phyloP scores from a whole-genome alignment of 2,329 filamentous ascomycete genomes.

The Paraphaeosphaeria minitans region DNA sequence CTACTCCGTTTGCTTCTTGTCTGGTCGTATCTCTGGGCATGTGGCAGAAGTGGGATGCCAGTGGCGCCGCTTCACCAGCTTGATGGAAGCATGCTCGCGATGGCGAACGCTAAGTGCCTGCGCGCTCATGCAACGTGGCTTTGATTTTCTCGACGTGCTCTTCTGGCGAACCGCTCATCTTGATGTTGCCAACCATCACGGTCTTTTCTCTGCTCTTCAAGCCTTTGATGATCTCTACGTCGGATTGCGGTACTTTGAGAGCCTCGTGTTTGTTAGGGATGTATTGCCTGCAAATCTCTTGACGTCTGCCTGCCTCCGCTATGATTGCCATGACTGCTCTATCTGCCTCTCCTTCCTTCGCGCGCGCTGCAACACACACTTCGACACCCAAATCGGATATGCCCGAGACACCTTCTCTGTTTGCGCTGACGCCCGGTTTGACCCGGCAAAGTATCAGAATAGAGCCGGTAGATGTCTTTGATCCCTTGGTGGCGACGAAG shows the following conservation, averaged over 20 bases:
- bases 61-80: background rate
- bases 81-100: background rate
- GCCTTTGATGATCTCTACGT: constrained; percentile 66
- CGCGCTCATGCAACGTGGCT: constrained; percentile 28
- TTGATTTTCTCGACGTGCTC: constrained; percentile 33
- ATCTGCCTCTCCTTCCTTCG: constrained; percentile 72
- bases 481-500: constrained; percentile 31
- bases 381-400: constrained; percentile 64
- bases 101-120: constrained; percentile 13
- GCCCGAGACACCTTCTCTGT: constrained; percentile 64
- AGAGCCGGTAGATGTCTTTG: constrained; percentile 22
- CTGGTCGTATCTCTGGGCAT: background rate
- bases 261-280: constrained; percentile 46
- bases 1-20: background rate
- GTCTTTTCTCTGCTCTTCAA: constrained; percentile 70
- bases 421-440: constrained; percentile 67
- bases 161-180: constrained; percentile 22
- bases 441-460: constrained; percentile 70
- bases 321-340: constrained; percentile 67
- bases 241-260: constrained; percentile 66
- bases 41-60: background rate
- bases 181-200: constrained; percentile 22
- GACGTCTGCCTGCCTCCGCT: constrained; percentile 56
- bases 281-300: background rate
- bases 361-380: constrained; percentile 68